A percentile compares a stretch with the other conserved stretches of the same genome.
Conservation (phyloP, 331 rosid species). For the Spiraea crenata region DNA sequence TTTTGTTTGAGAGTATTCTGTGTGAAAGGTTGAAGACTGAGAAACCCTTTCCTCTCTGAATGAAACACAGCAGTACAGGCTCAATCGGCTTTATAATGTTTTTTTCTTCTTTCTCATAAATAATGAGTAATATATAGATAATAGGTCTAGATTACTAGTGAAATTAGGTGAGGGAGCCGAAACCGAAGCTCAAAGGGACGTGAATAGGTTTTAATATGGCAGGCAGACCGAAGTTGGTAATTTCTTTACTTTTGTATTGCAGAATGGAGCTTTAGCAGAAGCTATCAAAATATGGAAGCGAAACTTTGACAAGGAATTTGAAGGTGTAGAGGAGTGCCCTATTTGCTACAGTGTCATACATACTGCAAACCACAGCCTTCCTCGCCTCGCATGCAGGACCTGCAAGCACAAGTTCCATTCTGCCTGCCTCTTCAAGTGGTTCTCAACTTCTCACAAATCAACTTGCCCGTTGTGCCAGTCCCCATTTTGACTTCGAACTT, state of each 20-base stretch:
- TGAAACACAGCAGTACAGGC: neutral
- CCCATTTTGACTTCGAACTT: conserved; percentile 52
- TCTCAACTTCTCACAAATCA: conserved; percentile 97
- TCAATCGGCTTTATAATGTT: neutral
- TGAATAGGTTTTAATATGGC: conserved; percentile 7
- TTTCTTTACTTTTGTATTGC: conserved; percentile 33
- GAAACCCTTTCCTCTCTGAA: neutral
- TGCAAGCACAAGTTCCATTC: conserved; percentile 99
- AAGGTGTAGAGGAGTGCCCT: conserved; percentile 98
- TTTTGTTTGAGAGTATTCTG: neutral
- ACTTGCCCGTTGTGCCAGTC: conserved; percentile 96
- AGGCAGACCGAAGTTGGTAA: conserved; percentile 7
- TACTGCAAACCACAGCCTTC: conserved; percentile 85
- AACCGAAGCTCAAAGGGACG: neutral
- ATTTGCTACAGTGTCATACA: conserved; percentile 97
- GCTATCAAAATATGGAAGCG: conserved; percentile 93
- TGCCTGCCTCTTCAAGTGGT: conserved; percentile 94
- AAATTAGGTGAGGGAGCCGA: neutral
- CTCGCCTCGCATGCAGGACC: conserved; percentile 97
- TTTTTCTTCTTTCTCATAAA: neutral
- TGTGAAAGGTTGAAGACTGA: neutral
- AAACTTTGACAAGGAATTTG: conserved; percentile 95
- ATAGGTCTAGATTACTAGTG: neutral
- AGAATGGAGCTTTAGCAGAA: conserved; percentile 98
- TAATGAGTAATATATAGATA: neutral